phyloP scores from a whole-genome alignment of 192 early-diverging fungal genomes.

The Rhizoclosmatium sp. region DNA sequence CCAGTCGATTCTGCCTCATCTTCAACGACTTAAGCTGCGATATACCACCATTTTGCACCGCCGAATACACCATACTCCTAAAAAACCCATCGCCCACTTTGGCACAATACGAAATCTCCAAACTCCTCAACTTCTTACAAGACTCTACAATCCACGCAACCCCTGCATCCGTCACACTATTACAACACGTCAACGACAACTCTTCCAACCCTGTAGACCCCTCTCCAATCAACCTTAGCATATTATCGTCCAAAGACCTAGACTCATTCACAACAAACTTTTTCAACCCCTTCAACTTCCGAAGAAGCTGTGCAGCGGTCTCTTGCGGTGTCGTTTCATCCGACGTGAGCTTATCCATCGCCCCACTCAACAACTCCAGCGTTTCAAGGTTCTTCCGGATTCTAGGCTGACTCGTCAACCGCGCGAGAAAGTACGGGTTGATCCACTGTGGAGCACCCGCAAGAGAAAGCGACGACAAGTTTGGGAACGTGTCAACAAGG shows the following conservation, averaged over 20 bases:
- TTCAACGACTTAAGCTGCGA: neutral
- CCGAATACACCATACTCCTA: neutral
- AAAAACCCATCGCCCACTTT: slow-evolving; percentile 10
- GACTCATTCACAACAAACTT: neutral
- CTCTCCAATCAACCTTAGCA: slow-evolving; percentile 3
- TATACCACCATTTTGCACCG: neutral
- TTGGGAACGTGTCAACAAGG: slow-evolving; percentile 15
- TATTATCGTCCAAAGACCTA: neutral
- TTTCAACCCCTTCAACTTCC: neutral
- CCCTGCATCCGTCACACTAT: neutral
- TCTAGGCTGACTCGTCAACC: neutral
- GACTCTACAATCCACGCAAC: neutral
- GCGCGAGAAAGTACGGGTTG: slow-evolving; percentile 17
- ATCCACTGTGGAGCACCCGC: slow-evolving; percentile 16
- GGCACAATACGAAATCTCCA: slow-evolving; percentile 3
- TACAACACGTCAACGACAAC: neutral
- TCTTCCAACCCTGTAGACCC: slow-evolving; percentile 2
- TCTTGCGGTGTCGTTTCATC: neutral
- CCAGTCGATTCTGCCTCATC: neutral
- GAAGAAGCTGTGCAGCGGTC: neutral
- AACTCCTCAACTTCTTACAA: neutral
- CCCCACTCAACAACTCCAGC: slow-evolving; percentile 11
- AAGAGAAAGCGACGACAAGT: slow-evolving; percentile 3
- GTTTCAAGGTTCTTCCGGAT: neutral
- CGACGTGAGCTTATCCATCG: neutral